A percentile compares a stretch with the other conserved stretches of the same genome.
These are phyloP conservation scores for Capronia epimyces DNA, from an alignment of 2,329 filamentous ascomycete species.

Conservation along the genomic window DNA sequence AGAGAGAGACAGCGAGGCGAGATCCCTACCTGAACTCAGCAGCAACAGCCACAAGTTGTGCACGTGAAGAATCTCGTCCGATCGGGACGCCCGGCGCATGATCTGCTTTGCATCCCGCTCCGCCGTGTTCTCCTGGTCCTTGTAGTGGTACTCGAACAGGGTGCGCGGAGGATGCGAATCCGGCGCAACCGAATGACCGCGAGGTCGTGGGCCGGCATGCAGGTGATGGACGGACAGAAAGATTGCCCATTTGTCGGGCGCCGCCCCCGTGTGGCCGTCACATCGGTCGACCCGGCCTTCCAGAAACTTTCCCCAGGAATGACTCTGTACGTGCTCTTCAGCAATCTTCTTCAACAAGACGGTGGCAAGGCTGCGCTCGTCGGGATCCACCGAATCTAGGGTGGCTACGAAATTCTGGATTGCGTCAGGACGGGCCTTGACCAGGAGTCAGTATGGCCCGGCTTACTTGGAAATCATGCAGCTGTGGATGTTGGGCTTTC, in stretches of 20 bases:
- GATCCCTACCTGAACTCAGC: background rate
- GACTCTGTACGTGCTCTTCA: background rate
- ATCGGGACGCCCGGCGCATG: background rate
- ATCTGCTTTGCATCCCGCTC: background rate
- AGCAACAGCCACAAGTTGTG: constrained; percentile 1
- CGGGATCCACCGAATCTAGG: background rate
- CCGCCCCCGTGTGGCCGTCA: background rate
- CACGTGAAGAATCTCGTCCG: background rate
- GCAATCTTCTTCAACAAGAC: background rate
- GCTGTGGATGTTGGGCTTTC: background rate
- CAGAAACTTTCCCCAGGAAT: background rate
- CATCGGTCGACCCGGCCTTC: background rate
- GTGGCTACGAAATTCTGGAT: background rate
- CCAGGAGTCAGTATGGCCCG: background rate
- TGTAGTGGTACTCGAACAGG: constrained; percentile 1
- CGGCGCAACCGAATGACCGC: background rate
- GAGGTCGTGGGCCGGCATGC: background rate
- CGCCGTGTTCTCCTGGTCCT: background rate
- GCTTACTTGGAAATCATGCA: background rate
- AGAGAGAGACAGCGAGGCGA: background rate
- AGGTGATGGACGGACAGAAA: background rate
- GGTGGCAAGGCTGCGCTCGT: background rate
- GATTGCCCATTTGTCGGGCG: background rate
- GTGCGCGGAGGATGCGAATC: background rate
- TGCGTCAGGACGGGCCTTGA: background rate